A percentile compares a stretch with the other conserved stretches of the same genome.
Evolutionary conservation across 2,329 filamentous ascomycete species (phyloP).

Genomic region (Phaeomoniella chlamydospora): DNA sequence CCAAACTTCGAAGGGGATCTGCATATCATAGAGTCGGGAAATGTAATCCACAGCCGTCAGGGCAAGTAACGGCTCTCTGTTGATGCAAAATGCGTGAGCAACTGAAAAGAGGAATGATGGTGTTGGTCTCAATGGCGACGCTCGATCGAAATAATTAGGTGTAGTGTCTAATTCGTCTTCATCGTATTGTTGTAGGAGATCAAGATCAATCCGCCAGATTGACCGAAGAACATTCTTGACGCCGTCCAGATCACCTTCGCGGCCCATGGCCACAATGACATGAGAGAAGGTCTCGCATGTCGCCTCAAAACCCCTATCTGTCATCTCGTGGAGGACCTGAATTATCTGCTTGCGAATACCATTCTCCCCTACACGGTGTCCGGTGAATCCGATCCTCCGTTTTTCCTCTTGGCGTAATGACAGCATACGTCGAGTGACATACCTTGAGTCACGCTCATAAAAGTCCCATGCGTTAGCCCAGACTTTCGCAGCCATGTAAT

Average conservation of each 20-base stretch:
- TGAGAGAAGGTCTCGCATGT: conserved; percentile 39
- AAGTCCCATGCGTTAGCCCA: conserved; percentile 27
- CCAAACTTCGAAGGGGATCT: conserved; percentile 47
- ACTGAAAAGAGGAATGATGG: conserved; percentile 46
- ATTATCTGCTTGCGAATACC: conserved; percentile 22
- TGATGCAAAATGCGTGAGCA: conserved; percentile 55
- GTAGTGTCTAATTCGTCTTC: conserved; percentile 17
- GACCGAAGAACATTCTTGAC: conserved; percentile 33
- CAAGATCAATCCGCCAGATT: conserved; percentile 40
- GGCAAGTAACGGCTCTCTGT: conserved; percentile 45
- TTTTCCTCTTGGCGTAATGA: conserved; percentile 8
- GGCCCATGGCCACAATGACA: conserved; percentile 35
- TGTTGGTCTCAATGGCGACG: conserved; percentile 45
- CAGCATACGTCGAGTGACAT: conserved; percentile 14
- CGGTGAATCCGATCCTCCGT: conserved; percentile 8
- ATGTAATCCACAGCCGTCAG: conserved; percentile 48
- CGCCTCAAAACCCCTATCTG: conserved; percentile 23
- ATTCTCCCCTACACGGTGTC: conserved; percentile 10
- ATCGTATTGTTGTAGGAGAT: conserved; percentile 19
- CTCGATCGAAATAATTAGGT: conserved; percentile 24
- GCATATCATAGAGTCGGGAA: conserved; percentile 42
- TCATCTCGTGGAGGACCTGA: conserved; percentile 33
- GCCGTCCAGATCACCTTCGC: conserved; percentile 34
- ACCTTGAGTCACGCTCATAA: neutral
- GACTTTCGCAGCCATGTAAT: conserved; percentile 34